phyloP scores from a whole-genome alignment of 768 basidiomycete species.

The Tulasnella sp. region DNA sequence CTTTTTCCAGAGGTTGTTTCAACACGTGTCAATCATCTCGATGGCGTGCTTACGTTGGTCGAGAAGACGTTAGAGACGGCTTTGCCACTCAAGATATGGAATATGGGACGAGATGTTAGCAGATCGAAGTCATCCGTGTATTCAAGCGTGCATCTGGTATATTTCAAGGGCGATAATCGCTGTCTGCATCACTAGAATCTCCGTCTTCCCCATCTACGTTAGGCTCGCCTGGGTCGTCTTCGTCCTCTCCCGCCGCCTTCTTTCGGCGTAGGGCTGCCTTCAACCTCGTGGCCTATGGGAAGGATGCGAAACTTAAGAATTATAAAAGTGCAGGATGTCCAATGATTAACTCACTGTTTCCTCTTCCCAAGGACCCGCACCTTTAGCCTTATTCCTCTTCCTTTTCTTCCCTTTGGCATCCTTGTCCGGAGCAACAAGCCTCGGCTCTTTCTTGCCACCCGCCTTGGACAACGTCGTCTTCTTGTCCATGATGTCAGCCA shows the following conservation, averaged over 20 bases:
- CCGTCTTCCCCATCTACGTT: slow-evolving; percentile 1
- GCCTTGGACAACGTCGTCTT: slow-evolving; percentile 14
- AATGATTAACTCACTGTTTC: slow-evolving; percentile 38
- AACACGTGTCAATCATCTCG: neutral
- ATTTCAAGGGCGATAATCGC: slow-evolving; percentile 40
- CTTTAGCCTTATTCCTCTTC: slow-evolving; percentile 85
- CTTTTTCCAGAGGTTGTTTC: neutral
- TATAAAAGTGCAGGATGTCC: neutral
- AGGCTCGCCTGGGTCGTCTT: neutral
- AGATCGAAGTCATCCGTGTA: neutral
- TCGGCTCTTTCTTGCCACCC: neutral
- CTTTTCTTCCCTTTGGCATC: slow-evolving; percentile 44
- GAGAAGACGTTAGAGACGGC: no score
- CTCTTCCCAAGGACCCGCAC: slow-evolving; percentile 69
- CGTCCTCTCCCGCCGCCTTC: neutral
- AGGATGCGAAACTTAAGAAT: neutral
- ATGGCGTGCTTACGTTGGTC: no score
- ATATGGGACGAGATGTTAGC: no score
- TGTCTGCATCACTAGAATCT: slow-evolving; percentile 26
- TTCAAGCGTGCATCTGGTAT: neutral
- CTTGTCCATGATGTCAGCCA: slow-evolving; percentile 47
- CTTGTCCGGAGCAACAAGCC: neutral
- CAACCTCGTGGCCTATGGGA: neutral
- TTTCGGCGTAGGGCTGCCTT: neutral
- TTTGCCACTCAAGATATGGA: no score